Evolutionary conservation across 1,139 yeast species (phyloP).

Genomic region (Spathaspora sp.): DNA sequence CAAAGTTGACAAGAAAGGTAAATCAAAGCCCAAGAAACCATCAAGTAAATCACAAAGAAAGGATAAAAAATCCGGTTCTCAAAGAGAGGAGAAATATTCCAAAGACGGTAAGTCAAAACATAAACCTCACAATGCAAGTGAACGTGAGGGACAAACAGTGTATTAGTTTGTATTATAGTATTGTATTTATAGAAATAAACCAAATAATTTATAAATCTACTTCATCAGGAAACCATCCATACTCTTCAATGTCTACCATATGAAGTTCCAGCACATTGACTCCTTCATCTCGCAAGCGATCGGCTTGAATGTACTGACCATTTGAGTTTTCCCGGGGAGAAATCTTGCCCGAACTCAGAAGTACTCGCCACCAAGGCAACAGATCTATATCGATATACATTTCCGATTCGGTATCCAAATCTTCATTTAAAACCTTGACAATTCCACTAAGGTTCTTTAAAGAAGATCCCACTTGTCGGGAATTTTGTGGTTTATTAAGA

Average conservation of each 20-base stretch:
- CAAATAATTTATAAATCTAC: slow-evolving; percentile 20
- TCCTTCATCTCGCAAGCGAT: slow-evolving; percentile 48
- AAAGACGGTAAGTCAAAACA: slow-evolving; percentile 1
- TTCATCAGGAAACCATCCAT: slow-evolving; percentile 73
- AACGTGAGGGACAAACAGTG: slow-evolving; percentile 1
- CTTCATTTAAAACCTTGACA: slow-evolving; percentile 22
- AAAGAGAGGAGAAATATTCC: neutral
- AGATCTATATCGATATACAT: slow-evolving; percentile 25
- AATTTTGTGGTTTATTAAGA: slow-evolving; percentile 59
- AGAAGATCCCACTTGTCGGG: slow-evolving; percentile 74
- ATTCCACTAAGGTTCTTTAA: slow-evolving; percentile 45
- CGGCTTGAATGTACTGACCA: slow-evolving; percentile 50
- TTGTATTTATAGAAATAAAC: slow-evolving; percentile 2
- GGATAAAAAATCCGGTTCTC: neutral
- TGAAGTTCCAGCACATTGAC: slow-evolving; percentile 40
- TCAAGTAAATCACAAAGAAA: neutral
- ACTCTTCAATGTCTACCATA: slow-evolving; percentile 42
- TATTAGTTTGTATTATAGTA: slow-evolving; percentile 2
- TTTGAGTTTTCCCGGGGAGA: slow-evolving; percentile 49
- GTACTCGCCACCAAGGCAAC: slow-evolving; percentile 84
- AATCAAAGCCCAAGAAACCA: neutral
- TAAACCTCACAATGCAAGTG: slow-evolving; percentile 2
- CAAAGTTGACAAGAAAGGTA: slow-evolving; percentile 4
- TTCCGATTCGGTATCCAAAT: slow-evolving; percentile 15
- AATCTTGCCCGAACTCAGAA: slow-evolving; percentile 60